Evolutionary conservation across 208 protist genomes (phyloP).

Genomic region (Lotmaria passim): DNA sequence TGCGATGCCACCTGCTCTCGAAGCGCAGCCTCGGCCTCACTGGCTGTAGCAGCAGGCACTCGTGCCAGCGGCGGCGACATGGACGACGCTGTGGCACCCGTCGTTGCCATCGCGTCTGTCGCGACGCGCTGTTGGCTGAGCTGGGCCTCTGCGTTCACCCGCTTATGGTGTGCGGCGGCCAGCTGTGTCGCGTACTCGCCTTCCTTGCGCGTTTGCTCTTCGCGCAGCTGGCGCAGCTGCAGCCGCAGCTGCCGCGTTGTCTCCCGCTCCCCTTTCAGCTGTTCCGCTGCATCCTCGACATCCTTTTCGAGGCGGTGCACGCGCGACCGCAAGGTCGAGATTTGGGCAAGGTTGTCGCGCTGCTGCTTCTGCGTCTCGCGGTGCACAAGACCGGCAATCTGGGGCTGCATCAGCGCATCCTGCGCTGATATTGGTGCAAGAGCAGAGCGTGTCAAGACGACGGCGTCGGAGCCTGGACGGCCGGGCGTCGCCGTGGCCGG

Average conservation of each 20-base stretch:
- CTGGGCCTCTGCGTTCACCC: constrained; percentile 23
- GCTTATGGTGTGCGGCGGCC: constrained; percentile 21
- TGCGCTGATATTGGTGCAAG: constrained; percentile 26
- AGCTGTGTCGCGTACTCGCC: constrained; percentile 42
- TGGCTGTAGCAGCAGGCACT: background rate
- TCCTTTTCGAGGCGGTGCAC: constrained; percentile 58
- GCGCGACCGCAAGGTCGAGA: constrained; percentile 59
- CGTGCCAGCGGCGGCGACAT: background rate
- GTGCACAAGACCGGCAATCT: constrained; percentile 56
- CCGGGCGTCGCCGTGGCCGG: background rate
- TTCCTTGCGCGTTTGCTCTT: constrained; percentile 41
- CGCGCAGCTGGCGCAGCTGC: constrained; percentile 47
- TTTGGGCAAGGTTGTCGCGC: constrained; percentile 67
- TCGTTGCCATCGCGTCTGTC: background rate
- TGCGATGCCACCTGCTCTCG: constrained; percentile 44
- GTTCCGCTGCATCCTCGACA: constrained; percentile 41
- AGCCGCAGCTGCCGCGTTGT: constrained; percentile 42
- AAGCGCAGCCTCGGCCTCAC: constrained; percentile 30
- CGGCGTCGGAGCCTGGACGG: background rate
- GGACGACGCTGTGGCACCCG: too few species aligned
- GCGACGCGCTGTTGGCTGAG: constrained; percentile 19
- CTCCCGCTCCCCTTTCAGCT: constrained; percentile 64
- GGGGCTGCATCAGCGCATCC: constrained; percentile 49
- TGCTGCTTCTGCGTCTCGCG: constrained; percentile 62
- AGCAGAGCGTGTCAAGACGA: background rate